These are phyloP conservation scores for Powellomyces hirtus DNA, from an alignment of 192 early-diverging fungal species.

Conservation along the genomic window DNA sequence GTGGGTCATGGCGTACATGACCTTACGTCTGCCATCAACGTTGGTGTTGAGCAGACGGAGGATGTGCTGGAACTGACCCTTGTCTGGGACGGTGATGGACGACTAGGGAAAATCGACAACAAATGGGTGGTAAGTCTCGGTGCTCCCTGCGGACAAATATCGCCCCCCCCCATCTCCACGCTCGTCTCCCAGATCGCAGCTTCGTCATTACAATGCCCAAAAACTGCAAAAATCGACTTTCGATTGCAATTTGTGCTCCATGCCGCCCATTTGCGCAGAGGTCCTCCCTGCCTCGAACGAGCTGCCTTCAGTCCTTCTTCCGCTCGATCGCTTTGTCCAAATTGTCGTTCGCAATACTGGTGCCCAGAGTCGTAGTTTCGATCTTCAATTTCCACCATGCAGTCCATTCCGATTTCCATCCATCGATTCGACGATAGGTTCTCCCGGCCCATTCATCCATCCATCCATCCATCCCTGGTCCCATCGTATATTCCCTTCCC, in stretches of 20 bases:
- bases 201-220: not conserved
- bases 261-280: not conserved
- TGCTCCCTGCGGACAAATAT: not conserved
- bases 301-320: not conserved
- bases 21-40: constrained; percentile 92
- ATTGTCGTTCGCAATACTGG: not conserved
- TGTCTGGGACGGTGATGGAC: constrained; percentile 34
- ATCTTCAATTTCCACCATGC: not conserved
- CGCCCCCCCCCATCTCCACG: not conserved
- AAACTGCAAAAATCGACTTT: not conserved
- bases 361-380: too few species aligned
- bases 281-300: not conserved
- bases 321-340: not conserved
- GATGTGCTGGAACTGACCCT: constrained; percentile 96
- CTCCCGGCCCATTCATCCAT: not conserved
- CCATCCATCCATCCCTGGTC: not conserved
- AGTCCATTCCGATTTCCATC: not conserved
- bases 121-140: not conserved
- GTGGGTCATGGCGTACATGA: constrained; percentile 93
- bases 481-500: too few species aligned
- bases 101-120: constrained; percentile 6
- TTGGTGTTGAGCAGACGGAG: constrained; percentile 99
- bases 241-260: too few species aligned
- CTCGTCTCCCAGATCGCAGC: not conserved
- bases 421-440: not conserved